Evolutionary conservation across 116 monocot genomes (phyloP), one percentile per base, ranked within the genome.

Genomic region (Dioscorea cayenensis): DNA sequence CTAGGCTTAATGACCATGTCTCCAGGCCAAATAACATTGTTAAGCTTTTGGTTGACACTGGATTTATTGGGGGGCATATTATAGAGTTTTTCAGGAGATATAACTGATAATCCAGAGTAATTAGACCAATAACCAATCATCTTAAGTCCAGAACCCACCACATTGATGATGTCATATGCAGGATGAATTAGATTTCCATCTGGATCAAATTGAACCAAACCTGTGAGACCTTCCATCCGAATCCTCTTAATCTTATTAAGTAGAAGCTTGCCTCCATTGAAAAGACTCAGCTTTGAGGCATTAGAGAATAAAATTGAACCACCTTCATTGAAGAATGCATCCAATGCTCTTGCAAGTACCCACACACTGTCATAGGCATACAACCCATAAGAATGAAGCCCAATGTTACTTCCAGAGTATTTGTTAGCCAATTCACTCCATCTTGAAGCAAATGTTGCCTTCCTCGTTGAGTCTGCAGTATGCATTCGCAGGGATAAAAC

Each of bases 321-420:
- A 43, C 87, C 87, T 19, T 78, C 73, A 10, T 77, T 62, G 20
- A 91, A 70, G 64, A 91, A 83, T 7, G 51, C 72, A 70, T 87
- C 75, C 22, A 87, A n/a, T 18, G 91, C 87, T n/a, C 51, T 71
- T 37, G 92, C 89, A 49, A 89, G 21, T 0, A 77, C 63, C 89
- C 92, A 89, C 3, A 92, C 82, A 2, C 82, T 73, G 77, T 89
- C 92, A 66, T 92, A 92, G 49, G 84, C 89, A 75, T 86, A 86
- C 13, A 92, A 49, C 21, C 82, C 89, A 71, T 89, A 92, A 9
- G 86, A 60, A 66, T 81, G 83, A 7, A 81, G n/a, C 14, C 69
- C 68, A 65, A 81, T 60, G 27, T 48, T 14, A 14, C 52, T 82
- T 60, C 28, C 59, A 28, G 28, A 69, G 21, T 78, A 66, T 22